Conservation (phyloP, 331 rosid species). For the Malus hybrid region DNA sequence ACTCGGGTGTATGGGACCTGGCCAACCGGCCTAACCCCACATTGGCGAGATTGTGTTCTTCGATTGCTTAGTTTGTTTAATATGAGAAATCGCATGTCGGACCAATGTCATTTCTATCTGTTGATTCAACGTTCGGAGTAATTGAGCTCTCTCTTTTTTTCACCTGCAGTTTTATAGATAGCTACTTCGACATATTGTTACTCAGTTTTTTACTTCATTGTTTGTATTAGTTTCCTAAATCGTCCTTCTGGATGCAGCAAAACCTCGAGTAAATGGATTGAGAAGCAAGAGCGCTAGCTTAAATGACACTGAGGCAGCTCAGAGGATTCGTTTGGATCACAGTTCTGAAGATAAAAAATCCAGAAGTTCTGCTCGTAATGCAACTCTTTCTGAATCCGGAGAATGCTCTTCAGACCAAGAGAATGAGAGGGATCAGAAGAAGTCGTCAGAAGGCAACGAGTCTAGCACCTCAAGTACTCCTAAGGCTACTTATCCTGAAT, state of each 20-base stretch:
- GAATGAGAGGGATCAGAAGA: slow-evolving; percentile 17
- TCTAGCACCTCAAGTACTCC: neutral
- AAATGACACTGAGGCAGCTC: slow-evolving; percentile 32
- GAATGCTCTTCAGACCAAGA: slow-evolving; percentile 25
- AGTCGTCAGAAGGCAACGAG: slow-evolving; percentile 15
- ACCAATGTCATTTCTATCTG: neutral
- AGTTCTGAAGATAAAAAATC: slow-evolving; percentile 21
- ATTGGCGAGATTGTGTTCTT: neutral
- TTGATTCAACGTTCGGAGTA: neutral
- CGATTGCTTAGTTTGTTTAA: neutral
- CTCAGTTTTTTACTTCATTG: neutral
- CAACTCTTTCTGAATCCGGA: slow-evolving; percentile 21
- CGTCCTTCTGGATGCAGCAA: slow-evolving; percentile 44
- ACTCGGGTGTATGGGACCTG: neutral
- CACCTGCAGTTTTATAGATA: neutral
- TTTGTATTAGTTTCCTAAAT: slow-evolving; percentile 4
- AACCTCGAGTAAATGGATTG: slow-evolving; percentile 25
- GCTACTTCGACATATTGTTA: no score
- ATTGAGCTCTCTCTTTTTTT: neutral
- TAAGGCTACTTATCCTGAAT: slow-evolving; percentile 4
- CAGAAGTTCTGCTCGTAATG: slow-evolving; percentile 6
- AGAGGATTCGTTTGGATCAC: slow-evolving; percentile 9
- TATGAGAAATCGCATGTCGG: neutral
- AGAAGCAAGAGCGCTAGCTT: slow-evolving; percentile 19
- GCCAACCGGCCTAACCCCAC: neutral